Evolutionary conservation across 2,329 filamentous ascomycete species (phyloP), one percentile per base, ranked within the genome.

Genomic region (Blastomyces emzantsi): DNA sequence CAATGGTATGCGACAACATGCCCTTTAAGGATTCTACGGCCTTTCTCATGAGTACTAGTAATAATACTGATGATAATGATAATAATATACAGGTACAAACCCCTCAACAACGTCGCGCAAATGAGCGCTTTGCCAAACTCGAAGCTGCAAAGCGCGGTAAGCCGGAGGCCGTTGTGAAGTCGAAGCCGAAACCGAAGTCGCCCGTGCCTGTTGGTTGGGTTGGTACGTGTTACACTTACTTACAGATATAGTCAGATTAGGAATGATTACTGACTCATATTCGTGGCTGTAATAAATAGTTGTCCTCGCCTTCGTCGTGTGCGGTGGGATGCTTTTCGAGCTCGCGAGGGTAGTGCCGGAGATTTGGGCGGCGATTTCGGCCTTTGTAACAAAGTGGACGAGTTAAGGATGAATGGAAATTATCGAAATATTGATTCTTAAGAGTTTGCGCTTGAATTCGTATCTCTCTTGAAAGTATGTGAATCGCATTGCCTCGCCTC

Each of bases 81-180:
- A 52, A 15, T 15, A 33, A 36, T 57, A n/a, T 3, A 36, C 39
- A 85, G 83, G 82, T 81, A 33, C 85, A 87, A 82, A 88, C 85
- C 67, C 85, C 85, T 39, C 82, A 85, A 72, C 85, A 88, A 77
- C 83, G 85, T 65, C 80, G 80, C 69, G 85, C 85, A 54, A 88
- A 88, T 74, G 82, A 84, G 65, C 80, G 79, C 67, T 87, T 81
- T 70, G 85, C 85, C 61, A 81, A 82, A 68, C 74, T 77, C 66
- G 83, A 87, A 71, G 82, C 82, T 67, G 78, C 80, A 65, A 86
- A 86, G 73, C 82, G 85, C 73, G 85, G 85, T 65, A 85, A 82
- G 73, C 75, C 74, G 55, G 76, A 79, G 66, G 68, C 71, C 30
- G 71, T 73, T 9, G 70, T 77, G 60, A 80, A 81, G 71, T 72